Percentiles rank a stretch among this genome's conserved stretches.
phyloP scores from a whole-genome alignment of 2,329 filamentous ascomycete species.

The Moelleriella libera region DNA sequence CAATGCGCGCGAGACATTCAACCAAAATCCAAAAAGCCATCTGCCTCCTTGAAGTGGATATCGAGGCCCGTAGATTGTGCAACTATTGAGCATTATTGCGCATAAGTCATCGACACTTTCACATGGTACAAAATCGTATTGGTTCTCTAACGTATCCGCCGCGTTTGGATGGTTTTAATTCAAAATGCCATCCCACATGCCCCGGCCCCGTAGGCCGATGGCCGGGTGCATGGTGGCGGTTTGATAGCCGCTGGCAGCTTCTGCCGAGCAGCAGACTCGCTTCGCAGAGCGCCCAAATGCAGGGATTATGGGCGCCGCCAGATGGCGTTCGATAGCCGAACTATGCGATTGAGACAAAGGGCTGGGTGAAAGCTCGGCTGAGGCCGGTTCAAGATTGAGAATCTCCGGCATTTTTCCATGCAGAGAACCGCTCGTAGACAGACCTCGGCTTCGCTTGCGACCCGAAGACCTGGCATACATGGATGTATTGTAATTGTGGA shows the following conservation, averaged over 20 bases:
- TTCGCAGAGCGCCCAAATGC: constrained; percentile 38
- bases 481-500: constrained; percentile 38
- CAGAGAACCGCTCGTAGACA: constrained; percentile 43
- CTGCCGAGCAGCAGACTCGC: constrained; percentile 51
- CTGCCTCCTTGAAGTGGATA: no score
- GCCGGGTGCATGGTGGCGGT: constrained; percentile 33
- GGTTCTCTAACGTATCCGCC: no score
- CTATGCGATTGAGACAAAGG: no score
- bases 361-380: no score
- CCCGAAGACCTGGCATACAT: constrained; percentile 20
- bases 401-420: constrained; percentile 56
- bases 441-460: constrained; percentile 45
- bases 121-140: no score
- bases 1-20: no score
- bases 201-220: constrained; percentile 37
- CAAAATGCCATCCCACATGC: constrained; percentile 55
- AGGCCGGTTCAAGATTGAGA: constrained; percentile 22
- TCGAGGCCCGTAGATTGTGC: no score
- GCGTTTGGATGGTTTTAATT: constrained; percentile 22
- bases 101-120: no score
- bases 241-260: constrained; percentile 34
- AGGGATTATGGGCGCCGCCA: neutral
- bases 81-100: no score
- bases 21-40: no score
- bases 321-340: constrained; percentile 11